These are phyloP conservation scores for Striga asiatica DNA, from an alignment of 257 asterid species.

Conservation along the genomic window DNA sequence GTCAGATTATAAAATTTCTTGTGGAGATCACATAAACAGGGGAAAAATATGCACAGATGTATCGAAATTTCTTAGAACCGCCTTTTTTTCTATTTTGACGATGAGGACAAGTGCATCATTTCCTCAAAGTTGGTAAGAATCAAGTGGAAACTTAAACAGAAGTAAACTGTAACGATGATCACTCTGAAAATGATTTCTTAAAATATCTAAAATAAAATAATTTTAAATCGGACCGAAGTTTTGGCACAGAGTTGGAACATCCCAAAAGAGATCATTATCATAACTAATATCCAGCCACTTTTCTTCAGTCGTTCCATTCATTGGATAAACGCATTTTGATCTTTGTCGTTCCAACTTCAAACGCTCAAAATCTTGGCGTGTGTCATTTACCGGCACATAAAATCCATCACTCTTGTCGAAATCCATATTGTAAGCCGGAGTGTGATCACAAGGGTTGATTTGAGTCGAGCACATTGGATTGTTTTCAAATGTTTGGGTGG, in stretches of 20 bases:
- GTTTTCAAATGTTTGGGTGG: background rate
- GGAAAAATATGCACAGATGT: no score
- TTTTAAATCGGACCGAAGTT: conserved; percentile 54
- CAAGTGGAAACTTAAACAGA: background rate
- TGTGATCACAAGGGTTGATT: background rate
- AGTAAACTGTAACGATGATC: background rate
- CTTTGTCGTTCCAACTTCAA: conserved; percentile 61
- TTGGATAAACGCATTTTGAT: conserved; percentile 58
- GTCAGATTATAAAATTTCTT: no score
- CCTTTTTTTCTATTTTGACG: background rate
- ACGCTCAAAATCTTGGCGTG: conserved; percentile 35
- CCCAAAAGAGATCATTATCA: conserved; percentile 49
- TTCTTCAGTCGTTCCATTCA: conserved; percentile 54
- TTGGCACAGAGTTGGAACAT: conserved; percentile 44
- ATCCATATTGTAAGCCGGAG: background rate
- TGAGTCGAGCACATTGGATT: conserved; percentile 16
- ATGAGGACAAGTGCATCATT: background rate
- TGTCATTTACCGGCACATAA: conserved; percentile 15
- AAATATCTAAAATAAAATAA: background rate
- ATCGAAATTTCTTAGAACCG: no score
- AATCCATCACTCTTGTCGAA: conserved; percentile 21
- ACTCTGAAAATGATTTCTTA: background rate
- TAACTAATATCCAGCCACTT: conserved; percentile 43
- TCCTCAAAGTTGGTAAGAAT: background rate
- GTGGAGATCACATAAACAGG: no score